Evolutionary conservation across 108 stramenopile species (phyloP).

Genomic region (Nitzschia sp.): DNA sequence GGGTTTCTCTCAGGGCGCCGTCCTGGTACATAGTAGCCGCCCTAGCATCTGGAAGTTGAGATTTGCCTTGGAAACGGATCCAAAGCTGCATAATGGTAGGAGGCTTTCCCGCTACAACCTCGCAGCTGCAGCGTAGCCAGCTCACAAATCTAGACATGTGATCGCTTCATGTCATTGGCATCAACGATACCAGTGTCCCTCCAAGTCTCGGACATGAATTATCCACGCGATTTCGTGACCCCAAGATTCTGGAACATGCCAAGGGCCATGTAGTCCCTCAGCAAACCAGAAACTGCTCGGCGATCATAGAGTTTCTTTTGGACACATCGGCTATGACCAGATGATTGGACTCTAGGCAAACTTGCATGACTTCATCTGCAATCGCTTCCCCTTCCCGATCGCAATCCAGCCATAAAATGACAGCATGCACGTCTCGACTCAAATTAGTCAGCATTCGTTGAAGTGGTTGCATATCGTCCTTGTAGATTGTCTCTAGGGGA

Average conservation of each 20-base stretch:
- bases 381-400: constrained; percentile 98
- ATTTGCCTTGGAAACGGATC: constrained; percentile 18
- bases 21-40: constrained; percentile 49
- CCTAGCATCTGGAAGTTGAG: constrained; percentile 11
- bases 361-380: constrained; percentile 89
- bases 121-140: background rate
- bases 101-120: constrained; percentile 36
- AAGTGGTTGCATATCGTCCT: constrained; percentile 75
- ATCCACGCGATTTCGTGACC: constrained; percentile 18
- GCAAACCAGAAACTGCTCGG: constrained; percentile 2
- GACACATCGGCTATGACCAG: too few relatives aligned
- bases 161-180: constrained; percentile 50
- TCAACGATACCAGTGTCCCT: constrained; percentile 43
- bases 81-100: constrained; percentile 30
- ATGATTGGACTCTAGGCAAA: constrained; percentile 70
- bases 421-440: constrained; percentile 54
- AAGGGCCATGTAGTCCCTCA: constrained; percentile 39
- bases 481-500: constrained; percentile 70
- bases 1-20: constrained; percentile 63
- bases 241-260: constrained; percentile 30
- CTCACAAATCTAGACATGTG: constrained; percentile 12
- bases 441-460: constrained; percentile 62
- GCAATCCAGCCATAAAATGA: constrained; percentile 98
- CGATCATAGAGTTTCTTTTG: constrained; percentile 12
- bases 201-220: constrained; percentile 25